Evolutionary conservation across 345 rosid genomes (phyloP), one percentile per base, ranked within the genome.

Genomic region (Geranium brycei): DNA sequence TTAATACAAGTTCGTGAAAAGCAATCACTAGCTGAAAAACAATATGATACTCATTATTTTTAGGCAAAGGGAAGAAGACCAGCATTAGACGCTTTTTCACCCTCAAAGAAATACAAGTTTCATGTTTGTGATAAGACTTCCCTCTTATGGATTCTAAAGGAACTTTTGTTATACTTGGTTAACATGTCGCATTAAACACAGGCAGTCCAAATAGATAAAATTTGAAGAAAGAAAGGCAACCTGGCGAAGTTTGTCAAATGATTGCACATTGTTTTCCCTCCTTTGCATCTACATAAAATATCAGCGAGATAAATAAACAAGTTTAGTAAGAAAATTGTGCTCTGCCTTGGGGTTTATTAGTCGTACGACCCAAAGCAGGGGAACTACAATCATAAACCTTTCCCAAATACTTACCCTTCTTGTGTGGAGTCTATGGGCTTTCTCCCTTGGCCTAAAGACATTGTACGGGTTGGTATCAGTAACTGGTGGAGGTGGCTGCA

Each of bases 171-270:
- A 35, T 35, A 35, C 41, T 35, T 35, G 10, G 41, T 35, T 35
- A 1, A 35, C 2, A 35, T 3, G 41, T 35, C 41, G 10, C 41
- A 35, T 35, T 35, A 35, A 35, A 35, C 41, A 35, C 4, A 35
- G 41, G 3, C 41, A 4, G 41, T 4, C 41, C 5, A 7, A 7
- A 57, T 16, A 47, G 4, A 57, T 16, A 3, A 2, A 13, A 10
- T 8, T 11, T 47, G 53, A 47, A 47, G 3, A 47, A 47, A 6
- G 41, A 47, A 13, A 47, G 53, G 53, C 15, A 8, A 90, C 99
- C 87, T 93, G 99, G 55, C 99, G 96, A 76, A 93, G 91, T 86
- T 93, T 93, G 78, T 93, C 97, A 79, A 93, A 93, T 65, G 96
- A 93, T 72, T 90, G 99, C 68, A 90, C 97, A 69, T 90, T 93